These are phyloP conservation scores for Ogataea allantospora DNA, from an alignment of 805 yeast genomes.

Conservation along the genomic window DNA sequence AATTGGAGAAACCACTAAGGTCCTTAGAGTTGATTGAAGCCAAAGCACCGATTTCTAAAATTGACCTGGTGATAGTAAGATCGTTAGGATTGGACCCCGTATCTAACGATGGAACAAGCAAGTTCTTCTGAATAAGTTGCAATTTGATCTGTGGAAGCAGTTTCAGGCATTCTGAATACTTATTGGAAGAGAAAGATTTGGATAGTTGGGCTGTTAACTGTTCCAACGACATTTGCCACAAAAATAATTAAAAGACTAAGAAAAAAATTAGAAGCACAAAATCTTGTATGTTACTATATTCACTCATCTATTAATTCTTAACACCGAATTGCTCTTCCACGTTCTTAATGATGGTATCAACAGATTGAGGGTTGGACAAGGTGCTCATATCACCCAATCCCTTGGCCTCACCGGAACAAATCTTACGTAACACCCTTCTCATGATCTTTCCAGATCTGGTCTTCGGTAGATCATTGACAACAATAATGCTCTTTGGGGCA, in stretches of 20 bases:
- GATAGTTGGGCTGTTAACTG: slow-evolving; percentile 69
- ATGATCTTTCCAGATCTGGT: slow-evolving; percentile 98
- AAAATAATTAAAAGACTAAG: not conserved
- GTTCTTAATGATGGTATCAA: slow-evolving; percentile 68
- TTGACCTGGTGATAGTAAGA: slow-evolving; percentile 72
- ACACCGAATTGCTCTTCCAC: slow-evolving; percentile 49
- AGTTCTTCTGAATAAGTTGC: slow-evolving; percentile 71
- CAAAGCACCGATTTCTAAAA: slow-evolving; percentile 86
- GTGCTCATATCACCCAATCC: slow-evolving; percentile 92
- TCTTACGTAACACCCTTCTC: slow-evolving; percentile 95
- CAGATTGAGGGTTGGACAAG: slow-evolving; percentile 80
- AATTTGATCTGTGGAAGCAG: slow-evolving; percentile 72
- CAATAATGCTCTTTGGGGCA: slow-evolving; percentile 80
- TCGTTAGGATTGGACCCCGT: slow-evolving; percentile 53
- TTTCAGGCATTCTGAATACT: slow-evolving; percentile 59
- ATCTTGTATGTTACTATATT: slow-evolving; percentile 1
- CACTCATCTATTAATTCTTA: slow-evolving; percentile 27
- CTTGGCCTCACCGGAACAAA: slow-evolving; percentile 88
- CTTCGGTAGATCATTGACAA: slow-evolving; percentile 93
- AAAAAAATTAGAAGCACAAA: not conserved
- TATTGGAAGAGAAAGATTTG: slow-evolving; percentile 55
- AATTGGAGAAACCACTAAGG: slow-evolving; percentile 66
- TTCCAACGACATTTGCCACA: slow-evolving; percentile 53
- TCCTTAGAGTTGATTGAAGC: slow-evolving; percentile 65
- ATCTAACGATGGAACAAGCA: slow-evolving; percentile 63